Evolutionary conservation across 441 rosid genomes (phyloP), one percentile per base, ranked within the genome.

Genomic region (Breynia disticha): DNA sequence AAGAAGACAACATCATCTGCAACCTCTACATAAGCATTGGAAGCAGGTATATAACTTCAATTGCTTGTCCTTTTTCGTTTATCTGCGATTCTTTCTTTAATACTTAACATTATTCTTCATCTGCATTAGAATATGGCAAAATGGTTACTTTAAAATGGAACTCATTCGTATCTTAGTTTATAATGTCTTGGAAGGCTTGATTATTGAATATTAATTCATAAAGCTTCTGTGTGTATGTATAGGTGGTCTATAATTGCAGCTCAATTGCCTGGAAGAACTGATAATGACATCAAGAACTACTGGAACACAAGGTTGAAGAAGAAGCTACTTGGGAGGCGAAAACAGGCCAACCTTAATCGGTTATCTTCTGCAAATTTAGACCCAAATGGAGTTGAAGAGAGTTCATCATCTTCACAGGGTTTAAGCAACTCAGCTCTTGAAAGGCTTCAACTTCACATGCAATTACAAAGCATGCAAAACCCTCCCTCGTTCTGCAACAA

Each of bases 281-380:
- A 90, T 56, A 90, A 90, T 65, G 96, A 90, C 63, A 83, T 87
- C 42, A 90, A 90, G 67, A 90, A 90, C 72, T 84, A 90, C 70
- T 90, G 97, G 97, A 90, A 90, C 79, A 90, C 97, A 42, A 90
- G 83, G 82, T 88, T 90, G 17, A 90, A 84, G 85, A 90, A 81
- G 88, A 90, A 90, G 60, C 77, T 90, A 38, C 63, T 80, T 76
- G 70, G 63, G 47, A 65, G 84, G 63, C 82, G 85, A 44, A 84
- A 84, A 57, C 94, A 84, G 57, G 64, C 83, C 2, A 66, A 53
- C 60, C 62, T 50, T 43, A 65, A 24, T 17, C 56, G 65, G 15
- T 22, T 61, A 13, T 51, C 68, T 6, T 69, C 82, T n/a, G n/a
- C n/a, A n/a, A n/a, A n/a, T 32, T 46, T 68, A 7, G 76, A 59